These are phyloP conservation scores for Boletus edulis DNA, from an alignment of 768 basidiomycete genomes.

Conservation along the genomic window DNA sequence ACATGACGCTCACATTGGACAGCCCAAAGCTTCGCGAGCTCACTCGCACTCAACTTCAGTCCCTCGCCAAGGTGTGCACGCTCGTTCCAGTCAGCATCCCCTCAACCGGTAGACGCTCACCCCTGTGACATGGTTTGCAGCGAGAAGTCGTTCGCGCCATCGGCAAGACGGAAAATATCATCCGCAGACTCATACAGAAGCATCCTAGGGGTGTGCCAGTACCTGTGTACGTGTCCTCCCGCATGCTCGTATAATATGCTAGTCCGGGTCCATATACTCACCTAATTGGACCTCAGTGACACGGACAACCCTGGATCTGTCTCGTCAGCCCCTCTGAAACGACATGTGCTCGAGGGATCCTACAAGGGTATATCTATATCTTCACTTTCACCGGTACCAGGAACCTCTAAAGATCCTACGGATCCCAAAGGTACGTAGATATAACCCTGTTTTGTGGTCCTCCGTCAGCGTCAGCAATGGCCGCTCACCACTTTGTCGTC, in stretches of 20 bases:
- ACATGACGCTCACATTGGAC: constrained; percentile 10
- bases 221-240: constrained; percentile 2
- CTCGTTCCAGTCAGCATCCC: not conserved
- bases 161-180: constrained; percentile 29
- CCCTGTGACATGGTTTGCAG: constrained; percentile 7
- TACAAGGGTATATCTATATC: not conserved
- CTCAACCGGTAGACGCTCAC: not conserved
- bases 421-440: constrained; percentile 6
- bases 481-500: not conserved
- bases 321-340: constrained; percentile 3
- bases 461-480: not conserved
- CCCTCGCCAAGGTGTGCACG: constrained; percentile 23
- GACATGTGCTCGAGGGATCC: not conserved
- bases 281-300: not conserved
- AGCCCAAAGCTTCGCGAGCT: constrained; percentile 21
- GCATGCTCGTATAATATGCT: not conserved
- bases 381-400: not conserved
- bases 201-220: constrained; percentile 28
- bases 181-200: constrained; percentile 23
- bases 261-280: not conserved
- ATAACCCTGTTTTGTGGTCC: not conserved
- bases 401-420: not conserved
- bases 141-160: constrained; percentile 25
- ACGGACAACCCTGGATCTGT: not conserved
- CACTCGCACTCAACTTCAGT: constrained; percentile 20